These are phyloP conservation scores for Kazachstania viticola DNA, from an alignment of 805 yeast species.

Conservation along the genomic window DNA sequence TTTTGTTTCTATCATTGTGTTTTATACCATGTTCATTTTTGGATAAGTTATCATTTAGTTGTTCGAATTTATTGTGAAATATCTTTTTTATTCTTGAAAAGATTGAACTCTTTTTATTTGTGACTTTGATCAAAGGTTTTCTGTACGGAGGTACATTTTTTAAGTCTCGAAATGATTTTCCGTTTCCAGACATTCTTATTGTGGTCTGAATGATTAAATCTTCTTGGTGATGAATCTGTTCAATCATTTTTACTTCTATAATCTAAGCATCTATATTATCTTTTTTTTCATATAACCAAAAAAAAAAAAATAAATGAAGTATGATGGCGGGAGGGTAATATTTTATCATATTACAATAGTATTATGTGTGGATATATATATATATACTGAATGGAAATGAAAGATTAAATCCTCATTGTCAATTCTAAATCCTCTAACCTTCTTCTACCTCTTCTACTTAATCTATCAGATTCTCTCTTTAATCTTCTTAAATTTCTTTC, in stretches of 20 bases:
- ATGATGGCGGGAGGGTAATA: not conserved
- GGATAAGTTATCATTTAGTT: not conserved
- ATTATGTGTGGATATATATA: not conserved
- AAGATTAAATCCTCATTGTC: slow-evolving; percentile 4
- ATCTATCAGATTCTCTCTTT: slow-evolving; percentile 72
- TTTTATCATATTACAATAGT: too few relatives aligned
- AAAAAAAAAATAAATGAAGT: too few relatives aligned
- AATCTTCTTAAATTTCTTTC: slow-evolving; percentile 84
- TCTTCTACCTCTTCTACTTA: slow-evolving; percentile 30
- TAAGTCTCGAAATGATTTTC: slow-evolving; percentile 5
- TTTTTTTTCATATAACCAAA: not conserved
- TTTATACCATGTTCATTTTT: not conserved
- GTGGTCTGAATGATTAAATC: too few relatives aligned
- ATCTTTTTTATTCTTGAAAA: slow-evolving; percentile 2
- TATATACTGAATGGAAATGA: not conserved
- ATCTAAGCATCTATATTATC: not conserved
- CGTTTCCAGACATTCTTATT: too few relatives aligned
- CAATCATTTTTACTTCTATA: not conserved
- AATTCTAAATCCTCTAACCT: slow-evolving; percentile 38
- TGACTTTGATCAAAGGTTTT: slow-evolving; percentile 2
- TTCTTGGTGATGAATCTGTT: too few relatives aligned
- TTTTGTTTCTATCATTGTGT: not conserved
- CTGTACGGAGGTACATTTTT: slow-evolving; percentile 5
- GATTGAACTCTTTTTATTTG: slow-evolving; percentile 1
- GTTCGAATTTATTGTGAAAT: not conserved